Evolutionary conservation across 2,329 filamentous ascomycete genomes (phyloP), one percentile per base, ranked within the genome.

Genomic region (Tolypocladium endophyticum): DNA sequence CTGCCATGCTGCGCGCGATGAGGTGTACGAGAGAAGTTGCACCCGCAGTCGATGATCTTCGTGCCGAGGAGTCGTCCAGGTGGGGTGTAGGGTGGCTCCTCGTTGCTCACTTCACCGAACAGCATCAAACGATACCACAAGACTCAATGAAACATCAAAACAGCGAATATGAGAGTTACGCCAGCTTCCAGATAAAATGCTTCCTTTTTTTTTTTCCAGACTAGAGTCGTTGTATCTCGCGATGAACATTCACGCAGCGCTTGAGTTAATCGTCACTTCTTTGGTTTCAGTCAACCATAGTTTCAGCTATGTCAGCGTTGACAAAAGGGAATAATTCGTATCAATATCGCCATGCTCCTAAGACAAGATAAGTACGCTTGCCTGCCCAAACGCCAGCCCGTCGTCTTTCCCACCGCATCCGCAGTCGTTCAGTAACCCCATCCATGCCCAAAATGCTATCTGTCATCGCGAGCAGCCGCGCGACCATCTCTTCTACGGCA

Each of bases 301-400:
- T 18, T 45, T 45, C n/a, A 14, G n/a, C 16, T 1, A 38, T 23
- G 30, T 35, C 39, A 65, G 61, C 60, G 50, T 61, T 59, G 61
- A 66, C 53, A 61, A 62, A 66, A 61, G 58, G 58, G 36, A 61
- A 58, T 61, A 64, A 64, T 66, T 69, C 62, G 65, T 67, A 65
- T 69, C 64, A 66, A 61, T 66, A 66, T 67, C 69, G 69, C 69
- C 69, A 72, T 72, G 70, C 68, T 71, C 67, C 64, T 36, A 62
- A 63, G 64, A 71, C 65, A 62, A 67, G 53, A 39, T 53, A 60
- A 57, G 61, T 64, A 65, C 65, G 62, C 64, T 64, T 67, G 59
- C 65, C 64, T 64, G 62, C 67, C 70, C 64, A 65, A 71, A 72
- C 70, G 70, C 70, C 70, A 60, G 59, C 59, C 39, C 33, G 61